Percentiles rank a stretch among this genome's conserved stretches.
These are phyloP conservation scores for Magnaporthiopsis poae DNA, from an alignment of 2,329 filamentous ascomycete genomes.

Conservation along the genomic window DNA sequence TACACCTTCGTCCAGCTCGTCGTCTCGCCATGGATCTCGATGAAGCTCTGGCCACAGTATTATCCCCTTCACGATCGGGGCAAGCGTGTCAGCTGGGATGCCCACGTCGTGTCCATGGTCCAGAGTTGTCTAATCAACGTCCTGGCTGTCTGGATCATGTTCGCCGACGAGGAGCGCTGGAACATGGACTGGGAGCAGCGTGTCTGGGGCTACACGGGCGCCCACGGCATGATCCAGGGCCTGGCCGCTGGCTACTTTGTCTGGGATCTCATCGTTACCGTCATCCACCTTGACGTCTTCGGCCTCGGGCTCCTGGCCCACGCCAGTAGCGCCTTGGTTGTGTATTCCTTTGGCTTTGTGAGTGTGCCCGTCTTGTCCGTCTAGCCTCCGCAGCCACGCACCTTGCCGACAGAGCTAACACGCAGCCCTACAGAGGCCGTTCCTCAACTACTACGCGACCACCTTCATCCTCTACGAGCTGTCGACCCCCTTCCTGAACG, in stretches of 20 bases:
- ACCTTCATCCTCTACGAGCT: constrained; percentile 83
- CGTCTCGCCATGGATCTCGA: constrained; percentile 58
- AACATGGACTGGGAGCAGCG: constrained; percentile 58
- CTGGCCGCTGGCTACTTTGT: constrained; percentile 74
- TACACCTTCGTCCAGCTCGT: constrained; percentile 61
- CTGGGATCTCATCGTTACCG: constrained; percentile 68
- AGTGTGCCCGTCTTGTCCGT: constrained; percentile 25
- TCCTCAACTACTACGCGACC: constrained; percentile 72
- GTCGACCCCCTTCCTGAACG: constrained; percentile 73
- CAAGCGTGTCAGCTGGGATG: constrained; percentile 72
- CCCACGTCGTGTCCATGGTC: constrained; percentile 73
- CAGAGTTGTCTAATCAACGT: constrained; percentile 64
- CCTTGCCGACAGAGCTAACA: constrained; percentile 4
- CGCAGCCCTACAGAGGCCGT: constrained; percentile 52
- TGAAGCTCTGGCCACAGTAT: constrained; percentile 47
- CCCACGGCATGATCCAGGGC: constrained; percentile 61
- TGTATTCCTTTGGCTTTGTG: constrained; percentile 73
- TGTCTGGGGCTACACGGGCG: constrained; percentile 69
- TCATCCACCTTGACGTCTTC: constrained; percentile 60
- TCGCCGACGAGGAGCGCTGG: constrained; percentile 55
- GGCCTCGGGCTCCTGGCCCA: constrained; percentile 69
- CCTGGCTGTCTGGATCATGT: constrained; percentile 66
- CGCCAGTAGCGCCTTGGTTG: constrained; percentile 61
- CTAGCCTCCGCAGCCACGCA: too few species aligned
- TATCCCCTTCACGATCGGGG: constrained; percentile 53